A percentile compares a stretch with the other conserved stretches of the same genome.
Conservation (phyloP, 352 stramenopile species). For the Globisporangium polare region DNA sequence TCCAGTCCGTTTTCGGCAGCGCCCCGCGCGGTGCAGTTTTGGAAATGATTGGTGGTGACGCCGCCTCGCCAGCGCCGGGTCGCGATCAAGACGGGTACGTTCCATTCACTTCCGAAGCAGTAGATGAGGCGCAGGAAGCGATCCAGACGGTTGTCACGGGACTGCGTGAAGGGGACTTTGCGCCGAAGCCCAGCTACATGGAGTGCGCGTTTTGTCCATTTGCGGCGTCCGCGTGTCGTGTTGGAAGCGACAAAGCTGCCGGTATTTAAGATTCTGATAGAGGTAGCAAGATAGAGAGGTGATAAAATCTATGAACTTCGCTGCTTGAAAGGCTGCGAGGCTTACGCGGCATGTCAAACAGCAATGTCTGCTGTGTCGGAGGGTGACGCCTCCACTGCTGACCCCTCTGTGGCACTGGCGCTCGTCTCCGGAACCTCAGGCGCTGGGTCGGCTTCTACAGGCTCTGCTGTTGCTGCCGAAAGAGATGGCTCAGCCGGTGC, state of each 20-base stretch:
- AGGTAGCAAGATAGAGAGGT: neutral
- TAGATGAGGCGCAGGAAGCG: conserved; percentile 30
- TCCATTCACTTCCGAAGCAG: conserved; percentile 25
- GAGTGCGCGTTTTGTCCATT: conserved; percentile 75
- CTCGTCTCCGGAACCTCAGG: neutral
- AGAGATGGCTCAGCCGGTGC: neutral
- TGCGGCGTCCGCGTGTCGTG: conserved; percentile 50
- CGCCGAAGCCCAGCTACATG: conserved; percentile 47
- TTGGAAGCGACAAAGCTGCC: conserved; percentile 14
- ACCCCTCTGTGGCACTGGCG: neutral
- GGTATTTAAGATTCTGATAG: neutral
- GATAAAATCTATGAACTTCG: too few species aligned
- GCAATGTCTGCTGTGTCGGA: neutral
- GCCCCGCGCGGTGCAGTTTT: conserved; percentile 50
- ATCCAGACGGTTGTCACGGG: conserved; percentile 30
- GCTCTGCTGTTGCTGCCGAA: neutral
- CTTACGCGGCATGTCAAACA: neutral
- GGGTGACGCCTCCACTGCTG: neutral
- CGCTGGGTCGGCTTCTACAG: too few species aligned
- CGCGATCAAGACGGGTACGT: conserved; percentile 35
- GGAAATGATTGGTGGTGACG: conserved; percentile 44
- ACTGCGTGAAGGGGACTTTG: conserved; percentile 50
- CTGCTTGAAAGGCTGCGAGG: neutral
- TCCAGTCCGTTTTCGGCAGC: conserved; percentile 47
- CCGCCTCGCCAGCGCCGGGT: neutral